Base-by-base conservation (phyloP, 2,329 filamentous ascomycete genomes). In the Colletotrichum camelliae region DNA sequence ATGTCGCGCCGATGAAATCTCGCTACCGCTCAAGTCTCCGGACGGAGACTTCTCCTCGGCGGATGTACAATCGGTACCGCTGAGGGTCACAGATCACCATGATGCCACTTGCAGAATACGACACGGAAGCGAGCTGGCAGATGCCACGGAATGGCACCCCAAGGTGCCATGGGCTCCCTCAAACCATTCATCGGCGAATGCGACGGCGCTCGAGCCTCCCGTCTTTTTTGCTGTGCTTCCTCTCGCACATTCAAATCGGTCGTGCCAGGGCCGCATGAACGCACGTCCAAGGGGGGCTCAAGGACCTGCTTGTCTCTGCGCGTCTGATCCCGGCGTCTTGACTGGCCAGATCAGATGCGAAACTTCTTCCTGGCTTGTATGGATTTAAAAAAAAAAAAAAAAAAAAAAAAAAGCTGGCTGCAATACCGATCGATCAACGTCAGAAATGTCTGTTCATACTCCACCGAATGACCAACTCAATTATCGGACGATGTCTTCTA, bases 401-500 rank as follows among this genome's bases (percentile, higher is more conserved):
- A 62, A 37, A 37, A 16, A 27, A 57, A 57, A 57, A 57, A 57
- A 7, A 33, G 37, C 43, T 64, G 57, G 64, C 31, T 62, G 24
- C 35, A 48, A 48, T 69, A 39, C 70, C 65, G 62, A 75, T 68
- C 57, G 57, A 73, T 73, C 57, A 73, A 68, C 64, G 70, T 73
- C 70, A 73, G 70, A 75, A 75, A 68, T 72, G 70, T 65, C 64
- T 68, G 43, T 60, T n/a, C 70, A 68, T 35, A 57, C 73, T 55
- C 73, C 73, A 69, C 58, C 35, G 21, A 64, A 68, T 68, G 33
- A 66, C 65, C 64, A 65, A 64, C 57, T 70, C 43, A 67, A 72
- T 62, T 67, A 75, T 75, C 58, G 70, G 70, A 75, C 70, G 64
- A 67, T 73, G 70, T 67, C 73, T 75, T 73, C 70, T 60, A 48